These are phyloP conservation scores for Plasmodium sp. DNA, from an alignment of 169 alveolate genomes.

Conservation along the genomic window DNA sequence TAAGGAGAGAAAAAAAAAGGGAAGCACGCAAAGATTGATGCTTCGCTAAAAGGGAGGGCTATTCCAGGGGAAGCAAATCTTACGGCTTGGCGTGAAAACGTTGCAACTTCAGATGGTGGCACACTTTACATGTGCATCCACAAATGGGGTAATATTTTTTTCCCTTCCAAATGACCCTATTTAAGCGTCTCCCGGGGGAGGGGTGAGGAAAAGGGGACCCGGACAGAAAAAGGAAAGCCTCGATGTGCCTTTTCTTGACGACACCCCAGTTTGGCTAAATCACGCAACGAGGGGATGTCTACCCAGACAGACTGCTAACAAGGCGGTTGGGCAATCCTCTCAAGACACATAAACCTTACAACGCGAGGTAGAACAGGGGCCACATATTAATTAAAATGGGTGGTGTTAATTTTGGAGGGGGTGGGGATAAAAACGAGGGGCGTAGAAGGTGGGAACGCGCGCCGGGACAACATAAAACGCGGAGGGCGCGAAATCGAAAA, in stretches of 20 bases:
- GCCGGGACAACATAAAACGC: neutral
- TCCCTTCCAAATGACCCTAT: neutral
- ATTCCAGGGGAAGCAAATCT: neutral
- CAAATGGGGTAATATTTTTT: neutral
- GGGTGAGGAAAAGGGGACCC: neutral
- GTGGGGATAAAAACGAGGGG: neutral
- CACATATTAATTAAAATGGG: neutral
- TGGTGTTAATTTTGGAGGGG: neutral
- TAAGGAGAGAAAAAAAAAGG: neutral
- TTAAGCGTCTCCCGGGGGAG: neutral
- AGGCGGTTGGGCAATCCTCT: neutral
- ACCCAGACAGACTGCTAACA: neutral
- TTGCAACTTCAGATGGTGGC: neutral
- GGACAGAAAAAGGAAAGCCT: neutral
- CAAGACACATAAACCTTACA: neutral
- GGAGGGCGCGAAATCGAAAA: neutral
- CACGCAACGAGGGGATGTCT: neutral
- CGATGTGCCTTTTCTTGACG: neutral
- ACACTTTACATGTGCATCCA: neutral
- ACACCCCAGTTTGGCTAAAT: neutral
- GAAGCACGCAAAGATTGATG: neutral
- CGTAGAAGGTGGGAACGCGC: neutral
- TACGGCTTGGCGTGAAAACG: neutral
- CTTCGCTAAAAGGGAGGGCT: neutral
- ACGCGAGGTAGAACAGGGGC: neutral